Evolutionary conservation across 148 eudicot species (phyloP), one percentile per base, ranked within the genome.

Genomic region (Beta vulgaris): DNA sequence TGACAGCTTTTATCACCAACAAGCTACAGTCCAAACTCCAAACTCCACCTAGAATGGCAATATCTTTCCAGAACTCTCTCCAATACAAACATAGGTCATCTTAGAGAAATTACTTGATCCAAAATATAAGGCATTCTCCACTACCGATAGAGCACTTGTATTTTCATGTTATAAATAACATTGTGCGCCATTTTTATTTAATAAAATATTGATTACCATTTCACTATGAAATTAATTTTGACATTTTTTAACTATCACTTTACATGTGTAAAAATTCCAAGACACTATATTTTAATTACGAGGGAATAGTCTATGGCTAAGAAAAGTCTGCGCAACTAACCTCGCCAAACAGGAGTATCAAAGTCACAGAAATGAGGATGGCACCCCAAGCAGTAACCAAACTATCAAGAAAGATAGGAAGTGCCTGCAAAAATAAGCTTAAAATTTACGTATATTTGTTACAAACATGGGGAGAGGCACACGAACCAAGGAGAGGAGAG

Each of bases 291-390:
- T 36, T 10, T 63, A 40, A 40, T 3, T 36, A 36, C 16, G 13
- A 19, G 26, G 42, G 3, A 63, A 13, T 15, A 43, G 19, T 62
- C 46, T 26, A 16, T 43, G 28, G 42, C 49, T 35, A 40, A 44
- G 43, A 35, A 35, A 76, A 40, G 71, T 51, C 42, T 72, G 69
- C 75, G 40, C 23, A 53, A 73, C 82, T 75, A 70, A 91, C 97
- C 97, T 91, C 97, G 51, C 97, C 98, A 84, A 93, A 91, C 53
- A 91, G 85, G 75, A 91, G 98, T 72, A 91, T 89, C 75, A 93
- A 81, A 51, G 97, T 91, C 72, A 93, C 97, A 49, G 97, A 93
- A 69, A 91, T 93, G 42, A 91, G 83, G 82, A 91, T 86, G 61
- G 98, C 97, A 72, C 92, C 92, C 91, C 88, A 89, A 75, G 98